Evolutionary conservation across 345 rosid species (phyloP).

Genomic region (Moringa oleifera): DNA sequence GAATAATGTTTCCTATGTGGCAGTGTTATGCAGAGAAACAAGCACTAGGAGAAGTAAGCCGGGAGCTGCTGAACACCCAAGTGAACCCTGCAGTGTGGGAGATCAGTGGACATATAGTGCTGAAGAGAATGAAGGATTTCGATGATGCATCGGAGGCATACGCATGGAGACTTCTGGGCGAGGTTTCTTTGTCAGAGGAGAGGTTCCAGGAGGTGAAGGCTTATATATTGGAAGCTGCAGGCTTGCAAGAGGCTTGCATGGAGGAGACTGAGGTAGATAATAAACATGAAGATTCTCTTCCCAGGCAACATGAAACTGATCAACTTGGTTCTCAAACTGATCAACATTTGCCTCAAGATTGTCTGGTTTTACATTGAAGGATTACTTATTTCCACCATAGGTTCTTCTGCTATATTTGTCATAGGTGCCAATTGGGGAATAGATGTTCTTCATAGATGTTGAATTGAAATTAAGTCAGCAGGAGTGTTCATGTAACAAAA

Average conservation of each 20-base stretch:
- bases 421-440: too few species aligned
- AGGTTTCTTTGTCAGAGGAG: slow-evolving; percentile 48
- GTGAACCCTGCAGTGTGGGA: slow-evolving; percentile 56
- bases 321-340: slow-evolving; percentile 8
- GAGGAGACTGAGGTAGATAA: neutral
- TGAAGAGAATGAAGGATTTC: slow-evolving; percentile 39
- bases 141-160: slow-evolving; percentile 38
- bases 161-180: slow-evolving; percentile 43
- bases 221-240: slow-evolving; percentile 29
- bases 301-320: too few species aligned
- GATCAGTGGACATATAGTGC: slow-evolving; percentile 48
- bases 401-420: neutral
- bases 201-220: slow-evolving; percentile 41
- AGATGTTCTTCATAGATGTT: too few species aligned
- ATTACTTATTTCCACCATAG: neutral
- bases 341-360: slow-evolving; percentile 9
- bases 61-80: slow-evolving; percentile 40
- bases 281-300: slow-evolving; percentile 11
- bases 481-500: too few species aligned
- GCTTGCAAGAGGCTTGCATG: slow-evolving; percentile 5
- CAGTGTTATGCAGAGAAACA: slow-evolving; percentile 55
- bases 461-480: too few species aligned
- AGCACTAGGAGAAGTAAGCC: slow-evolving; percentile 41
- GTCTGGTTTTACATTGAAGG: slow-evolving; percentile 14
- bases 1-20: too few species aligned